These are phyloP conservation scores for Aspergillus sp. DNA, from an alignment of 2,329 filamentous ascomycete species.

Conservation along the genomic window DNA sequence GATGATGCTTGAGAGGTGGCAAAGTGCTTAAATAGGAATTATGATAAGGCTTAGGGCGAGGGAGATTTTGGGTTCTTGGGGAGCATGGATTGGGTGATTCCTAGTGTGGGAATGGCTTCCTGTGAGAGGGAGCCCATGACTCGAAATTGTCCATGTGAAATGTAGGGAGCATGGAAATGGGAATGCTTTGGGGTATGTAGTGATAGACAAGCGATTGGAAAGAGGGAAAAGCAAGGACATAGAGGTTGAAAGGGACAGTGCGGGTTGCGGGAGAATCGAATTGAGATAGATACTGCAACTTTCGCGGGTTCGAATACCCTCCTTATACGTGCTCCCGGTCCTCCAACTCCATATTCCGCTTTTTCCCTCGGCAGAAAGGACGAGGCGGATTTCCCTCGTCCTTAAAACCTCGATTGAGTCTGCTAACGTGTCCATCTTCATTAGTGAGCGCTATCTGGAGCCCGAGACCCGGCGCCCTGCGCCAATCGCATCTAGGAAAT, in stretches of 20 bases:
- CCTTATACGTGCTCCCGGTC: conserved; percentile 6
- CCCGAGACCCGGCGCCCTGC: conserved; percentile 5
- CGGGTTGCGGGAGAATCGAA: conserved; percentile 2
- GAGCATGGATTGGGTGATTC: conserved; percentile 2
- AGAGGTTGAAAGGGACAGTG: conserved; percentile 1
- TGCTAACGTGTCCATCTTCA: conserved; percentile 7
- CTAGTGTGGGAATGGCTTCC: conserved; percentile 1
- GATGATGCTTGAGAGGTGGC: conserved; percentile 7
- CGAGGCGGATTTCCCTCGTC: conserved; percentile 4
- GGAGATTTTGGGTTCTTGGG: conserved; percentile 1
- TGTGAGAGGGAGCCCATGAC: conserved; percentile 5
- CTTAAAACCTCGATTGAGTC: conserved; percentile 1
- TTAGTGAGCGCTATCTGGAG: conserved; percentile 2
- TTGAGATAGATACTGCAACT: conserved; percentile 3
- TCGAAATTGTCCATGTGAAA: conserved; percentile 6
- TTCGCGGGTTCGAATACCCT: conserved; percentile 3
- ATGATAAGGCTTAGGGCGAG: conserved; percentile 4
- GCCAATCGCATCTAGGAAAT: conserved; percentile 4
- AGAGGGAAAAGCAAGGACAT: conserved; percentile 3
- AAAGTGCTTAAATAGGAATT: conserved; percentile 6
- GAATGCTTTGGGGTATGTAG: neutral
- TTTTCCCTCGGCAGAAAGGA: conserved; percentile 4
- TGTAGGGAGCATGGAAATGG: conserved; percentile 5
- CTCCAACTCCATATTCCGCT: conserved; percentile 3
- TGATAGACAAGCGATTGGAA: conserved; percentile 1